phyloP scores from a whole-genome alignment of 345 rosid genomes.

The Murraya paniculata region DNA sequence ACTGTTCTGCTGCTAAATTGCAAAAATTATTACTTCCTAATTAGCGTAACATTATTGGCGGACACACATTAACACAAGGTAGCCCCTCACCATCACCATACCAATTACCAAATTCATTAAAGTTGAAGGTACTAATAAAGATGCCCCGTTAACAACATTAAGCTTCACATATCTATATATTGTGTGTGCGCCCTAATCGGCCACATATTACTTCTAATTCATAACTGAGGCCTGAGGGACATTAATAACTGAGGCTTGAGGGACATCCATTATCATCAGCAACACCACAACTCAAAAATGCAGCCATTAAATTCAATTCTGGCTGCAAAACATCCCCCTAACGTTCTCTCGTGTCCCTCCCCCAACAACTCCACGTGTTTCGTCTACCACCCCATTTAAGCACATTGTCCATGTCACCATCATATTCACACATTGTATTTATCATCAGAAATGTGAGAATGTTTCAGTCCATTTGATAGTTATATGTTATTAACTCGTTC shows the following conservation, averaged over 20 bases:
- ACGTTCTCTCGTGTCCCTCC: neutral
- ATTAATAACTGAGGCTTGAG: too few relatives aligned
- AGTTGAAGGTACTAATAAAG: neutral
- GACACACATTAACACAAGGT: neutral
- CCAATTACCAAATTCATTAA: neutral
- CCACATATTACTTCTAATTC: conserved; percentile 16
- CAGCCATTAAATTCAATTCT: neutral
- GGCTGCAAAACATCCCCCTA: conserved; percentile 5
- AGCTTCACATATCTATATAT: neutral
- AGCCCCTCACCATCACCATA: neutral
- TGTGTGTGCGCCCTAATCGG: neutral
- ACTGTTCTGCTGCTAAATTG: neutral
- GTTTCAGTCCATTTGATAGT: neutral
- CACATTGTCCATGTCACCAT: neutral
- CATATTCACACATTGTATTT: neutral
- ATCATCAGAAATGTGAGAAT: neutral
- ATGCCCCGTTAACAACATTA: neutral
- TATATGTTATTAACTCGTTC: neutral
- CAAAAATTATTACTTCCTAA: neutral
- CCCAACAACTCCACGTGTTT: neutral
- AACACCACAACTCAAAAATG: neutral
- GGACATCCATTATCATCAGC: neutral
- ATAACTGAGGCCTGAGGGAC: neutral
- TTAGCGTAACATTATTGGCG: neutral
- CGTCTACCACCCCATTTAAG: neutral